Conservation (phyloP, 108 stramenopile genomes). For the Conticribra weissflogii region DNA sequence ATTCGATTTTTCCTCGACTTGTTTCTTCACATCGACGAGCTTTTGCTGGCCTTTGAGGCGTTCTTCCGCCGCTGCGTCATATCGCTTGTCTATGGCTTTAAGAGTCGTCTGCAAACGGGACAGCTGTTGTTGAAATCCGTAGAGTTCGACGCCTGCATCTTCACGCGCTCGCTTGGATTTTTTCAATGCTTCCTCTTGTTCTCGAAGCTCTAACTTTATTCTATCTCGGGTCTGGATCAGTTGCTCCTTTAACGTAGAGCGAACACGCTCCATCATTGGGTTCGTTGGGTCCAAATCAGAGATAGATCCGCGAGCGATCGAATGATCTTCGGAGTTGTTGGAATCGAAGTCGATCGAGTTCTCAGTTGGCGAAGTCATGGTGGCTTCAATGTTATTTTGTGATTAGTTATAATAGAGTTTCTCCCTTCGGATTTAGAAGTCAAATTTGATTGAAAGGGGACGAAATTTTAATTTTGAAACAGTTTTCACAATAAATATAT, state of each 20-base stretch:
- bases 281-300: conserved; percentile 40
- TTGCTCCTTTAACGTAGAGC: conserved; percentile 66
- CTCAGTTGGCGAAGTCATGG: too few species aligned
- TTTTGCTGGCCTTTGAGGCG: conserved; percentile 57
- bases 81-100: conserved; percentile 57
- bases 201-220: conserved; percentile 56
- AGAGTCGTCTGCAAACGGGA: conserved; percentile 68
- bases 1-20: conserved; percentile 17
- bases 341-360: too few species aligned
- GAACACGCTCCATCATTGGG: conserved; percentile 79
- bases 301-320: too few species aligned
- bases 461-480: too few species aligned
- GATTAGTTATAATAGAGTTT: too few species aligned
- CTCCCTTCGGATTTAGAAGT: too few species aligned
- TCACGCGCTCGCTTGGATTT: conserved; percentile 50
- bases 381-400: too few species aligned
- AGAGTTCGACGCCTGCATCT: conserved; percentile 73
- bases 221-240: conserved; percentile 64
- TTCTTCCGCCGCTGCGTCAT: conserved; percentile 42
- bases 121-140: conserved; percentile 86
- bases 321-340: too few species aligned
- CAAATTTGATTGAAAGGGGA: too few species aligned
- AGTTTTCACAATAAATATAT: too few species aligned
- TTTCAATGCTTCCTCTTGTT: conserved; percentile 51
- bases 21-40: conserved; percentile 40